A percentile compares a stretch with the other conserved stretches of the same genome.
Evolutionary conservation across 176 grass and related monocot species (phyloP).

Genomic region (Ensete ventricosum): DNA sequence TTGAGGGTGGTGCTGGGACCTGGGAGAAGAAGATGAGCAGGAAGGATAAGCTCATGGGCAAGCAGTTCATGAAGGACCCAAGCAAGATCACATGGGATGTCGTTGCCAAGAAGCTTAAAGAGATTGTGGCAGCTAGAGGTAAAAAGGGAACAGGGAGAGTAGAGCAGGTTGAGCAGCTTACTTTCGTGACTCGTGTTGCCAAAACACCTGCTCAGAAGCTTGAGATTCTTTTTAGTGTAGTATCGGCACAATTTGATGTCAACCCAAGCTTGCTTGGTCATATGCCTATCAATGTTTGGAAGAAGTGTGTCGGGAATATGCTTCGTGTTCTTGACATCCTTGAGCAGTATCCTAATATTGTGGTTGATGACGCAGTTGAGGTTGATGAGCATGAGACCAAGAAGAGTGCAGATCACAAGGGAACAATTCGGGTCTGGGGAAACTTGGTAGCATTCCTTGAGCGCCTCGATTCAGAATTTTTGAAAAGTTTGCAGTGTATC

Average conservation of each 20-base stretch:
- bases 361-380: slow-evolving; percentile 62
- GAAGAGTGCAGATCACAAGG: slow-evolving; percentile 58
- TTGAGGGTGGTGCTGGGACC: slow-evolving; percentile 15
- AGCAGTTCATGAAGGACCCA: slow-evolving; percentile 81
- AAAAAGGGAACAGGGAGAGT: slow-evolving; percentile 87
- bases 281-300: slow-evolving; percentile 90
- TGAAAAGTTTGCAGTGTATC: slow-evolving; percentile 71
- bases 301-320: slow-evolving; percentile 82
- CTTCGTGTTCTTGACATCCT: slow-evolving; percentile 88
- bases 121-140: slow-evolving; percentile 80
- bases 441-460: slow-evolving; percentile 87
- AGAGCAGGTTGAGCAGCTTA: slow-evolving; percentile 86
- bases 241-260: slow-evolving; percentile 96
- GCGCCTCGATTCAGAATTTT: slow-evolving; percentile 84
- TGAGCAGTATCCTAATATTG: slow-evolving; percentile 80
- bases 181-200: slow-evolving; percentile 72
- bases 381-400: slow-evolving; percentile 73
- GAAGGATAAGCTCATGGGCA: slow-evolving; percentile 79
- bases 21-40: slow-evolving; percentile 40
- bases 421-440: slow-evolving; percentile 59
- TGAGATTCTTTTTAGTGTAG: slow-evolving; percentile 77
- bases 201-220: slow-evolving; percentile 97
- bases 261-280: slow-evolving; percentile 94
- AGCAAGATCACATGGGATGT: slow-evolving; percentile 93
- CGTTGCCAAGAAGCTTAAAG: slow-evolving; percentile 84